phyloP scores from a whole-genome alignment of 2,329 filamentous ascomycete genomes.

The Cordyceps tenuipes region DNA sequence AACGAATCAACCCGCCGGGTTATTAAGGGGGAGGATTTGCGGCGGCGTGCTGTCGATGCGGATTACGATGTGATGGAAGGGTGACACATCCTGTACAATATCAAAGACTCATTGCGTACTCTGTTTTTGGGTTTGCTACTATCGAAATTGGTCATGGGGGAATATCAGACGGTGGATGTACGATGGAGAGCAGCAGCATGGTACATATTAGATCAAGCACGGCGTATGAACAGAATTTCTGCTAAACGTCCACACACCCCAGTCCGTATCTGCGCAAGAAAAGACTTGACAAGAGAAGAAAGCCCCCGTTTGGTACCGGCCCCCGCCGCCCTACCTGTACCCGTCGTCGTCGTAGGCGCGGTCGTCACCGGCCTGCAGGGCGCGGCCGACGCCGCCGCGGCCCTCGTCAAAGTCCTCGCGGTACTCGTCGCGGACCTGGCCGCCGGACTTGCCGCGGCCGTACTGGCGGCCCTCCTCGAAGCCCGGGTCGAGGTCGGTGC shows the following conservation, averaged over 20 bases:
- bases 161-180: slow-evolving; percentile 8
- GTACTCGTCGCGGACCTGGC: slow-evolving; percentile 96
- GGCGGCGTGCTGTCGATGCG: not conserved
- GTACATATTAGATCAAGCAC: slow-evolving; percentile 10
- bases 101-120: slow-evolving; percentile 4
- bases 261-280: not conserved
- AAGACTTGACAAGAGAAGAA: not conserved
- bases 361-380: slow-evolving; percentile 50
- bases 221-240: slow-evolving; percentile 9
- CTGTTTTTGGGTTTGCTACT: not conserved
- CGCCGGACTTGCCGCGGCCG: slow-evolving; percentile 88
- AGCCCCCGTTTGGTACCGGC: not conserved
- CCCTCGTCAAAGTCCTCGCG: slow-evolving; percentile 95
- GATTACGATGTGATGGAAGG: slow-evolving; percentile 4
- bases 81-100: slow-evolving; percentile 8
- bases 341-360: slow-evolving; percentile 32
- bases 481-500: slow-evolving; percentile 90
- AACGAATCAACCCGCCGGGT: slow-evolving; percentile 88
- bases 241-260: not conserved
- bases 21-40: slow-evolving; percentile 52
- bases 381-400: slow-evolving; percentile 78
- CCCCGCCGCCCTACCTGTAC: not conserved
- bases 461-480: slow-evolving; percentile 96
- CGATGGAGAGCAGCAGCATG: slow-evolving; percentile 5
- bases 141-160: not conserved